Evolutionary conservation across 176 grass and related monocot species (phyloP), one percentile per base, ranked within the genome.

Genomic region (Tuctoria greenei): DNA sequence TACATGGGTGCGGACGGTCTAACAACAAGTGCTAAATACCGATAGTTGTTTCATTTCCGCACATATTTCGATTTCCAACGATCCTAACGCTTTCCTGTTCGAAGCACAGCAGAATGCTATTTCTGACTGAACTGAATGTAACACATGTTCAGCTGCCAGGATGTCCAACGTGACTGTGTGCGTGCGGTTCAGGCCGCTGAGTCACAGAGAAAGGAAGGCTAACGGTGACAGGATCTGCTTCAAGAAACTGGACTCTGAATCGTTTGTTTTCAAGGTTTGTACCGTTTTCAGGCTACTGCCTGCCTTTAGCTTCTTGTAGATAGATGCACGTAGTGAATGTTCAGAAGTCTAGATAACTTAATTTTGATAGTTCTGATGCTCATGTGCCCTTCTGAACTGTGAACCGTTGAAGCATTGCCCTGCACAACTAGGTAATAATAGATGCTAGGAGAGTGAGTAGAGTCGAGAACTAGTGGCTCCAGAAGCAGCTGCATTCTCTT

Each of bases 151-250:
- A 46, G 69, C 28, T 44, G 69, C 26, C 71, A 77, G 74, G 79
- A 97, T 97, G 93, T 92, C 87, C 40, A 90, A 88, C 13, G 85
- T 97, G 45, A 90, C 88, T 9, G 88, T 97, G 47, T 97, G 90
- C 41, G 87, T 97, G 75, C 46, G 90, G 51, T 97, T 97, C 78
- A 93, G 93, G 45, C 90, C 93, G 5, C 80, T 93, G 67, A 97
- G 47, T 36, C 75, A 79, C 6, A 93, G 74, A 45, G 93, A 97
- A 77, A 90, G 83, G 87, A 88, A 81, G 78, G 66, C 69, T 36
- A 82, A 82, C 25, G 78, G 41, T 4, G 93, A 93, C 9, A 85
- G 36, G 25, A 52, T 83, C 71, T 86, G 80, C 76, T 82, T 97
- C 77, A 84, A 77, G 37, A 81, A 71, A 57, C 58, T 93, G 71